These are phyloP conservation scores for Saksenaea vasiformis DNA, from an alignment of 371 early-diverging fungal species.

Conservation along the genomic window DNA sequence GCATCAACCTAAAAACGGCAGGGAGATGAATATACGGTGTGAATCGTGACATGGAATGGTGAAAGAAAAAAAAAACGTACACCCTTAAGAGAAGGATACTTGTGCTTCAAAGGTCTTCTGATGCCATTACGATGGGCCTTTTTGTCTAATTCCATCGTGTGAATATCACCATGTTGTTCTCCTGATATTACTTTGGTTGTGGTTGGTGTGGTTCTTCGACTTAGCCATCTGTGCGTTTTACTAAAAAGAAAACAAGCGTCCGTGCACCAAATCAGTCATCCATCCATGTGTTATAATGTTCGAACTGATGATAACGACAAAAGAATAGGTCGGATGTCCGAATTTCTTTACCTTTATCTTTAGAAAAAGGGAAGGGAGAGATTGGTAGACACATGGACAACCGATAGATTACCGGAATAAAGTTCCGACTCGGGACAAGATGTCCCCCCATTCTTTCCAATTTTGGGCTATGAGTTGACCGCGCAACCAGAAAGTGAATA, in stretches of 20 bases:
- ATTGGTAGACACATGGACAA: background rate
- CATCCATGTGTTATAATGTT: conserved; percentile 4
- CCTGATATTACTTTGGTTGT: conserved; percentile 75
- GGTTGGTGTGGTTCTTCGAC: conserved; percentile 99
- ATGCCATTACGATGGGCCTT: conserved; percentile 99
- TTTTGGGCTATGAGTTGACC: background rate
- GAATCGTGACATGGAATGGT: background rate
- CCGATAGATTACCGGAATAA: background rate
- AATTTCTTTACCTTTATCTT: background rate
- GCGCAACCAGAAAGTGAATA: background rate
- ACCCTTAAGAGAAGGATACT: conserved; percentile 91
- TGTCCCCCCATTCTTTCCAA: background rate
- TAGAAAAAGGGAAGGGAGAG: conserved; percentile 2
- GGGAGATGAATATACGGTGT: background rate
- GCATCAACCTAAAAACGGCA: conserved; percentile 72
- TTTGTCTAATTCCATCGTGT: conserved; percentile 59
- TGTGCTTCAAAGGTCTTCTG: conserved; percentile 90
- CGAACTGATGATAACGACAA: background rate
- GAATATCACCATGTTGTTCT: background rate
- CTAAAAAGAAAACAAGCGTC: background rate
- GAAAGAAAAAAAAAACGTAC: conserved; percentile 52
- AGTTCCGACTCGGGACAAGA: background rate
- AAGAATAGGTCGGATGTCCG: background rate
- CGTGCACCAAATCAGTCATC: conserved; percentile 10
- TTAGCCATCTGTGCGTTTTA: conserved; percentile 69